Conservation (phyloP, 768 basidiomycete genomes). For the Boletus rubropictus region DNA sequence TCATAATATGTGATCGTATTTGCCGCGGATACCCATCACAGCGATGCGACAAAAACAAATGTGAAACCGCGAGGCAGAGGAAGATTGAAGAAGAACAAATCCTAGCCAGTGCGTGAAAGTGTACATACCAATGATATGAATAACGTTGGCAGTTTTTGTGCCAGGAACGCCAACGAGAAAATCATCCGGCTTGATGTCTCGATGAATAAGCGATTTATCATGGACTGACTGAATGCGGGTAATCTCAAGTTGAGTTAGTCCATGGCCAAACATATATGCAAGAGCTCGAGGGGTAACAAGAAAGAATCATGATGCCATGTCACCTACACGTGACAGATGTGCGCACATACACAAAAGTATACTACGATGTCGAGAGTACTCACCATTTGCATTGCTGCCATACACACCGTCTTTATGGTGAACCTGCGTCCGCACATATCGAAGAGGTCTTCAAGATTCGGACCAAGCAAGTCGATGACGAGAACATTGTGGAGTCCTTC, state of each 20-base stretch:
- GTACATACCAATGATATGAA: slow-evolving; percentile 78
- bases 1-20: not conserved
- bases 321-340: not conserved
- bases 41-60: not conserved
- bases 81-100: slow-evolving; percentile 7
- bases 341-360: slow-evolving; percentile 2
- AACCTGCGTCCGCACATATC: slow-evolving; percentile 99
- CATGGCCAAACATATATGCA: not conserved
- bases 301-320: not conserved
- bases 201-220: slow-evolving; percentile 96
- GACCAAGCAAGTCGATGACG: slow-evolving; percentile 91
- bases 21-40: not conserved
- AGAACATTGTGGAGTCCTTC: slow-evolving; percentile 97
- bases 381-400: slow-evolving; percentile 99
- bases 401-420: slow-evolving; percentile 94
- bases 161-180: slow-evolving; percentile 93
- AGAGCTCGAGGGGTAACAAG: slow-evolving; percentile 4
- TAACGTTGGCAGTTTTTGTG: slow-evolving; percentile 82
- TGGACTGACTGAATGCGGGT: slow-evolving; percentile 96
- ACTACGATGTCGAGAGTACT: slow-evolving; percentile 19
- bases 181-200: slow-evolving; percentile 99
- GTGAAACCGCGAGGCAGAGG: not conserved
- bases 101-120: slow-evolving; percentile 1
- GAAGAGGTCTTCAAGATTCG: slow-evolving; percentile 94
- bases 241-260: slow-evolving; percentile 50